Evolutionary conservation across 495 filamentous ascomycete genomes (phyloP), one percentile per base, ranked within the genome.

Genomic region (Chaetomium tenue): DNA sequence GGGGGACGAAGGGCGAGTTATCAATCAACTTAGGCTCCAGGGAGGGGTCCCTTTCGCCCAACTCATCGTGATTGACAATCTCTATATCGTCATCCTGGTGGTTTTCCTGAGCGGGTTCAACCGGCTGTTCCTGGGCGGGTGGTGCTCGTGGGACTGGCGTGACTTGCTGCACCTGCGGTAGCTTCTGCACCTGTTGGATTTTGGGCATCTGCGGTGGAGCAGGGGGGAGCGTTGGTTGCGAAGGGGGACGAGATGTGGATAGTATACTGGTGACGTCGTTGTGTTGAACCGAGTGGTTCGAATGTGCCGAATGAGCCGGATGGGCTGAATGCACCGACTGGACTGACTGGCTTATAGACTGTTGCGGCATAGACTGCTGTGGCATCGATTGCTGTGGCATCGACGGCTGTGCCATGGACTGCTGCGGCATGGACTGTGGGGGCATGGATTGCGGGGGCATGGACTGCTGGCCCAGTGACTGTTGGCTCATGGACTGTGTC

Each of bases 61-160:
- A 66, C 53, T 81, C 78, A 15, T 71, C 75, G 39, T 75, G 74
- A 22, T 72, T 77, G 42, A 71, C 76, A 54, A 75, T 66, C 15
- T 80, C 79, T 71, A 80, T 77, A 9, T 80, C 79, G 22, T 80
- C 78, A 58, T 75, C 77, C 28, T 74, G 75, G 46, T 76, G 71
- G 33, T 60, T 48, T 23, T 78, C 76, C 23, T 73, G 77, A 2
- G 66, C 63, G 15, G 77, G 63, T 20, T 71, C 70, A 15, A 62
- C 71, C 28, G 76, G 74, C 48, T 75, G 75, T 26, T 76, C 74
- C 53, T 72, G 71, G 15, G 72, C 70, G 42, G 74, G 77, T 28
- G 77, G 74, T 37, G 72, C 52, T 18, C 70, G 76, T 74, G 69
- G 70, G 40, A 75, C 70, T 30, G 72, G 77, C 33, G 77, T 73